Evolutionary conservation across 2,329 filamentous ascomycete genomes (phyloP), one percentile per base, ranked within the genome.

Genomic region (Diaporthe caulivora): DNA sequence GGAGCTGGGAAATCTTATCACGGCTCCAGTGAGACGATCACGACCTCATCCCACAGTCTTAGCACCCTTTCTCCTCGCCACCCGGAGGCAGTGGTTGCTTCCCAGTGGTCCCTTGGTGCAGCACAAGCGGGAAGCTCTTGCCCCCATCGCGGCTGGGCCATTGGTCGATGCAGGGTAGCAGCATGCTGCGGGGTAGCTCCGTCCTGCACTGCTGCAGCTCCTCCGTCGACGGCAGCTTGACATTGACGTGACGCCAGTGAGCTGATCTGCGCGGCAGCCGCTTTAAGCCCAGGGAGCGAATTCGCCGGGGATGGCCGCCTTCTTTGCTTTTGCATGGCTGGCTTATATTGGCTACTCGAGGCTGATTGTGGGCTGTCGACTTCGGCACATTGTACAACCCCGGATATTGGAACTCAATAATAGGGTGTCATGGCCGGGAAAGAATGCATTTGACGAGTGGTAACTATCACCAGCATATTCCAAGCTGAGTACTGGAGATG

Each of bases 51-150:
- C 2, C 68, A 57, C 68, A 53, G 54, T n/a, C 29, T 15, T 70
- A 42, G 68, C 42, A 60, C n/a, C n/a, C 31, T 18, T 3, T 8
- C 31, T 29, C 55, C 15, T 60, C 47, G 69, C 55, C 47, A 62
- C 69, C 69, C 9, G 13, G 10, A 24, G 21, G 18, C 37, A 51
- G 34, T 21, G 31, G 26, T 31, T 24, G 44, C 53, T 49, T 60
- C 54, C 68, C 68, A 51, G 40, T 70, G 68, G 54, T 62, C 68
- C 68, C 55, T 62, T 60, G 11, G 42, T 70, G 68, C 68, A 60
- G 53, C 42, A 51, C 11, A 49, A 44, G 42, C n/a, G 54, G 51
- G 31, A 60, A 42, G 29, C 24, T 40, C 21, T 47, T 8, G 40
- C 13, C n/a, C 24, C 55, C 44, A 9, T 70, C 26, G 15, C 24